A percentile compares a stretch with the other conserved stretches of the same genome.
Evolutionary conservation across 2,329 filamentous ascomycete species (phyloP).

Genomic region (Claviceps quebecensis): DNA sequence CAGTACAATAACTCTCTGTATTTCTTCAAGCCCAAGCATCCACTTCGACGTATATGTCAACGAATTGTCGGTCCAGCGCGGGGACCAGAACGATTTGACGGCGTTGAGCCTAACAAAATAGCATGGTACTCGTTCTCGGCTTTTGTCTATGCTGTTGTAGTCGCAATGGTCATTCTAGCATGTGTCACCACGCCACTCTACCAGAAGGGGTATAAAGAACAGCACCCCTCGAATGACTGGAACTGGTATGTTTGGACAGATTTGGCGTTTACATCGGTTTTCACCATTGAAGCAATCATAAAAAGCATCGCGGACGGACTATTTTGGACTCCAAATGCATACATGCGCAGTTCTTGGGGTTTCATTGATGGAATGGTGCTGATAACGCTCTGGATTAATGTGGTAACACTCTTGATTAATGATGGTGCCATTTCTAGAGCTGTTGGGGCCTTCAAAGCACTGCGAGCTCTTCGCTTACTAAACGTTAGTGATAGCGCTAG

Average conservation of each 20-base stretch:
- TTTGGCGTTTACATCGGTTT: constrained; percentile 74
- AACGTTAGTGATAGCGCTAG: constrained; percentile 94
- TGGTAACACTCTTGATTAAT: constrained; percentile 65
- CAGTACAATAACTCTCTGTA: constrained; percentile 88
- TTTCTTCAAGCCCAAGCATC: constrained; percentile 67
- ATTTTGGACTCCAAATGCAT: constrained; percentile 94
- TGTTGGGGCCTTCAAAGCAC: constrained; percentile 91
- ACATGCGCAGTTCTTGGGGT: constrained; percentile 92
- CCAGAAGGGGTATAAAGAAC: constrained; percentile 70
- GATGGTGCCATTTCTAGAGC: constrained; percentile 78
- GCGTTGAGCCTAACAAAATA: constrained; percentile 73
- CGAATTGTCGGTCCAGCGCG: constrained; percentile 81
- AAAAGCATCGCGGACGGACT: constrained; percentile 93
- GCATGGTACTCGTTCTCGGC: constrained; percentile 91
- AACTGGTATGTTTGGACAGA: constrained; percentile 97
- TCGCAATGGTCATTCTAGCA: constrained; percentile 93
- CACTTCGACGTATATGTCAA: constrained; percentile 71
- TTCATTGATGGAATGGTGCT: constrained; percentile 88
- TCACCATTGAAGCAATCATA: constrained; percentile 73
- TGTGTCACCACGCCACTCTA: constrained; percentile 91
- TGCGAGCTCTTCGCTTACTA: constrained; percentile 77
- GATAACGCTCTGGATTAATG: constrained; percentile 89
- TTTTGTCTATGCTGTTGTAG: constrained; percentile 84
- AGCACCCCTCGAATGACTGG: constrained; percentile 40
- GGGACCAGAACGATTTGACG: constrained; percentile 75